Percentiles rank a stretch among this genome's conserved stretches.
Evolutionary conservation across 768 basidiomycete species (phyloP).

Genomic region (Cyclocybe cylindracea): DNA sequence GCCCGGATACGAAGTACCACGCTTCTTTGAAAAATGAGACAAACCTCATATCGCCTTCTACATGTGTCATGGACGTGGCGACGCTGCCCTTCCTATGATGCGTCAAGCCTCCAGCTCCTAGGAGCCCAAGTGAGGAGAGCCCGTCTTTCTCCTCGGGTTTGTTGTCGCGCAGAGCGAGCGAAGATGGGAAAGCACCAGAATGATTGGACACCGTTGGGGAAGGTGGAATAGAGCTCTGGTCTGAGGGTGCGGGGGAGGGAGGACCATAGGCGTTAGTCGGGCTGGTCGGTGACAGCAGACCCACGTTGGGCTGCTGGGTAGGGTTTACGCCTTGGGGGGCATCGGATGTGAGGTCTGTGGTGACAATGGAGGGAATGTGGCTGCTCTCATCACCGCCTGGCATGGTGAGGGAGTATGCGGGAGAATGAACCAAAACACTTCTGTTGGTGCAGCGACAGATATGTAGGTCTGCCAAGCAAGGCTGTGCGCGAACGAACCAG

Average conservation of each 20-base stretch:
- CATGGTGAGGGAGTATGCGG: constrained; percentile 14
- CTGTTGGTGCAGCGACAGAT: neutral
- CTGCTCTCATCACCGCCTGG: constrained; percentile 11
- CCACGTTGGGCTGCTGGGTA: constrained; percentile 13
- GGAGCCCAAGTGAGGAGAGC: constrained; percentile 50
- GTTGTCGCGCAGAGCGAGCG: constrained; percentile 66
- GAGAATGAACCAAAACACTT: neutral
- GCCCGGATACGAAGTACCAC: constrained; percentile 29
- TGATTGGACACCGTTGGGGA: constrained; percentile 76
- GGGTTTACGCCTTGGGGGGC: constrained; percentile 11
- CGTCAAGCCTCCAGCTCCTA: constrained; percentile 36
- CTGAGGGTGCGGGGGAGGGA: constrained; percentile 15
- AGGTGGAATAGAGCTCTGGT: constrained; percentile 47
- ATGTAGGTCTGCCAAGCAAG: constrained; percentile 4
- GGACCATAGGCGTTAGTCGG: constrained; percentile 10
- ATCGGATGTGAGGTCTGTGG: constrained; percentile 20
- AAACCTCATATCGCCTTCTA: constrained; percentile 50
- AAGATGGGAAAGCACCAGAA: constrained; percentile 59
- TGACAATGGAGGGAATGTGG: constrained; percentile 33
- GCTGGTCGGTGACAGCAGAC: constrained; percentile 19
- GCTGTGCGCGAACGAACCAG: neutral
- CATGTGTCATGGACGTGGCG: constrained; percentile 57
- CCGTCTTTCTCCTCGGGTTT: constrained; percentile 60
- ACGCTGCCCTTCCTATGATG: constrained; percentile 61
- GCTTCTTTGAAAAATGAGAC: constrained; percentile 32